A percentile compares a stretch with the other conserved stretches of the same genome.
Conservation (phyloP, 371 early-diverging fungal genomes). For the Dichotomocladium elegans region DNA sequence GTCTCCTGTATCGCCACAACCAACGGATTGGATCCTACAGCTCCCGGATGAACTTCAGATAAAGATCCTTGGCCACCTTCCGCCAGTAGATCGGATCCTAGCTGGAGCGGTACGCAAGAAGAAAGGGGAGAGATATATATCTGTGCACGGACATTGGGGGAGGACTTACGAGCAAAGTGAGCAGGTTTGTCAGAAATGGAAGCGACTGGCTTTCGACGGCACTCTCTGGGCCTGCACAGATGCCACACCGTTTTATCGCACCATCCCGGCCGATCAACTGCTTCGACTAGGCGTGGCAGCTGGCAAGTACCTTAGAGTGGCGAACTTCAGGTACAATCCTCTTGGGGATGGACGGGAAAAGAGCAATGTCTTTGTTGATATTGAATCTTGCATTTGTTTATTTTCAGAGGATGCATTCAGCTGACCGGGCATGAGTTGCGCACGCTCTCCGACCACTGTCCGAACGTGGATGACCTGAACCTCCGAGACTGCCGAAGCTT, state of each 20-base stretch:
- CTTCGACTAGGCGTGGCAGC: conserved; percentile 40
- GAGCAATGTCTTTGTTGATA: not conserved
- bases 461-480: conserved; percentile 45
- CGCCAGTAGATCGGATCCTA: not conserved
- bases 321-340: conserved; percentile 50
- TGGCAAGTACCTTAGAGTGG: conserved; percentile 46
- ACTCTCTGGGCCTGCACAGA: conserved; percentile 51
- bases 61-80: not conserved
- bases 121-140: no score
- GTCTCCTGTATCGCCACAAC: no score
- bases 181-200: conserved; percentile 47
- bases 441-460: conserved; percentile 46
- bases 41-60: not conserved
- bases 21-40: not conserved
- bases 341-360: not conserved
- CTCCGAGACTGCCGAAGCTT: conserved; percentile 48
- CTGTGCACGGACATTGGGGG: no score
- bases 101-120: no score
- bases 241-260: conserved; percentile 44
- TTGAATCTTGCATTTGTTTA: not conserved
- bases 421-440: conserved; percentile 47
- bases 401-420: conserved; percentile 53
- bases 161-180: no score
- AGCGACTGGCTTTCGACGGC: conserved; percentile 45
- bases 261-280: conserved; percentile 44